A percentile compares a stretch with the other conserved stretches of the same genome.
These are phyloP conservation scores for Geranium brycei DNA, from an alignment of 345 rosid species.

Conservation along the genomic window DNA sequence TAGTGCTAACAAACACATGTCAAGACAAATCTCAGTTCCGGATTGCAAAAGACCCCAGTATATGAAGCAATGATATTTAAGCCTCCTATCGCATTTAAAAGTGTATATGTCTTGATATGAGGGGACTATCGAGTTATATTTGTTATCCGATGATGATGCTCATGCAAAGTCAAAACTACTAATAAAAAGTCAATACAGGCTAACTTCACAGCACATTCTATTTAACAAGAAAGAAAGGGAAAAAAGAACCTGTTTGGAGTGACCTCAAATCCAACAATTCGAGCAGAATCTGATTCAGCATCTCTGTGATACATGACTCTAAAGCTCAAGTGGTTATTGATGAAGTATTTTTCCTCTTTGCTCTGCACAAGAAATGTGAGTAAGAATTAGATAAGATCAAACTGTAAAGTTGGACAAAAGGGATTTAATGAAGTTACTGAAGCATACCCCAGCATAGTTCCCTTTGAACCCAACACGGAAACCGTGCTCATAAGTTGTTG, in stretches of 20 bases:
- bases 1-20: no score
- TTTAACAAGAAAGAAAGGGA: constrained; percentile 2
- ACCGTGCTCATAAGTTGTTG: constrained; percentile 87
- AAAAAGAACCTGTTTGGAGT: constrained; percentile 61
- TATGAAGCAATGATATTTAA: no score
- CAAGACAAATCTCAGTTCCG: no score
- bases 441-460: constrained; percentile 71
- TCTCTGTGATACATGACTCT: constrained; percentile 90
- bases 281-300: constrained; percentile 61
- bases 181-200: neutral
- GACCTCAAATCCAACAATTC: constrained; percentile 97
- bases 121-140: no score
- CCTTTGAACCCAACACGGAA: constrained; percentile 95
- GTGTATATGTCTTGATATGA: no score
- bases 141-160: no score
- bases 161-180: no score
- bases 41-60: no score
- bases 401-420: constrained; percentile 1
- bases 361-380: constrained; percentile 32
- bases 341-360: constrained; percentile 89
- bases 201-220: neutral
- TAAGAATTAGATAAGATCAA: neutral
- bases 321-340: constrained; percentile 89
- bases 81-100: no score
- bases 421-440: neutral